These are phyloP conservation scores for Dictyophora rubrovolvata DNA, from an alignment of 768 basidiomycete genomes.

Conservation along the genomic window DNA sequence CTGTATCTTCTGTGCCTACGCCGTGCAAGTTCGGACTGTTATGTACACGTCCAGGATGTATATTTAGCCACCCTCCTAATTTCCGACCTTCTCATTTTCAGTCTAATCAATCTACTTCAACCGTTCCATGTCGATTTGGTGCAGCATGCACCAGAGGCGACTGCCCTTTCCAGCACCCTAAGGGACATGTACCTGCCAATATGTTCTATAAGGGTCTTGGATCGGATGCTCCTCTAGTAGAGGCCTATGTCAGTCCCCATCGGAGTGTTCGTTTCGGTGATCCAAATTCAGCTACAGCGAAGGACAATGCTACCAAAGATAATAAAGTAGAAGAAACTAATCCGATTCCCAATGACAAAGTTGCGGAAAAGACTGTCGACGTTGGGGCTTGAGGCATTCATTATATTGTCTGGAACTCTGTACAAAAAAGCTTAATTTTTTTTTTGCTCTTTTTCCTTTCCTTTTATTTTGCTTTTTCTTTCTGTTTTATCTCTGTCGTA, in stretches of 20 bases:
- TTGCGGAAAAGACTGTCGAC: constrained; percentile 19
- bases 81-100: constrained; percentile 13
- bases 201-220: constrained; percentile 74
- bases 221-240: constrained; percentile 47
- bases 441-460: neutral
- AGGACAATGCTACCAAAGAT: constrained; percentile 5
- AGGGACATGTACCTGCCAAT: constrained; percentile 69
- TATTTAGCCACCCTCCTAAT: constrained; percentile 57
- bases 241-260: constrained; percentile 47
- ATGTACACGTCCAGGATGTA: constrained; percentile 59
- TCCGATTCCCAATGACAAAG: constrained; percentile 21
- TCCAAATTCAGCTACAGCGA: constrained; percentile 6
- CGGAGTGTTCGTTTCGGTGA: constrained; percentile 52
- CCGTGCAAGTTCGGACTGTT: constrained; percentile 61
- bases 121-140: constrained; percentile 62
- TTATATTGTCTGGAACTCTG: neutral
- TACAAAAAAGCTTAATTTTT: neutral
- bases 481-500: neutral
- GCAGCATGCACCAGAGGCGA: constrained; percentile 73
- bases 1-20: constrained; percentile 17
- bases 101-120: neutral
- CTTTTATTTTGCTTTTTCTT: neutral
- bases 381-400: constrained; percentile 1
- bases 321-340: neutral
- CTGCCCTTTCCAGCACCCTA: constrained; percentile 89